A percentile compares a stretch with the other conserved stretches of the same genome.
phyloP scores from a whole-genome alignment of 805 yeast species.

The Grigorovia jiainica region DNA sequence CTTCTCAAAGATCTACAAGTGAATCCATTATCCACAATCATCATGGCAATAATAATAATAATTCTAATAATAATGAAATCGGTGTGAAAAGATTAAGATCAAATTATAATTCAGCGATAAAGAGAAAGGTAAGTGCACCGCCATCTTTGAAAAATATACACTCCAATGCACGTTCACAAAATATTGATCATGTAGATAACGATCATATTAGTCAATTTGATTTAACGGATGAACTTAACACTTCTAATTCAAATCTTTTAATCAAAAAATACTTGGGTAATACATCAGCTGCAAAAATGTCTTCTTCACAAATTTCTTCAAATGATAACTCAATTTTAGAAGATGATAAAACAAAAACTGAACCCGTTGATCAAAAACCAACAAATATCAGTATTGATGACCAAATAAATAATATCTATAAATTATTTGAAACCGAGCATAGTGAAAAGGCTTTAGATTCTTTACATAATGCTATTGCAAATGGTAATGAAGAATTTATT shows the following conservation, averaged over 20 bases:
- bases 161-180: neutral
- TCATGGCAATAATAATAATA: neutral
- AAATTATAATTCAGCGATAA: conserved; percentile 2
- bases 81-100: conserved; percentile 5
- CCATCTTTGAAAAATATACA: conserved; percentile 2
- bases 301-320: neutral
- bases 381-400: neutral
- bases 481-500: neutral
- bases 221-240: conserved; percentile 23
- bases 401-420: neutral
- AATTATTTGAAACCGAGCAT: neutral
- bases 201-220: conserved; percentile 15
- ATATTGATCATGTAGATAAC: conserved; percentile 2
- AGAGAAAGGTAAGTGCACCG: conserved; percentile 22
- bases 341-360: neutral
- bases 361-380: neutral
- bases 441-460: neutral
- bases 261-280: conserved; percentile 21
- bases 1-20: conserved; percentile 17
- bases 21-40: conserved; percentile 13
- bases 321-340: neutral
- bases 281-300: neutral
- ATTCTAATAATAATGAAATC: neutral
- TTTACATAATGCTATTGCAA: neutral
- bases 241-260: conserved; percentile 16